These are phyloP conservation scores for Penicillium sp. DNA, from an alignment of 2,329 filamentous ascomycete species.

Conservation along the genomic window DNA sequence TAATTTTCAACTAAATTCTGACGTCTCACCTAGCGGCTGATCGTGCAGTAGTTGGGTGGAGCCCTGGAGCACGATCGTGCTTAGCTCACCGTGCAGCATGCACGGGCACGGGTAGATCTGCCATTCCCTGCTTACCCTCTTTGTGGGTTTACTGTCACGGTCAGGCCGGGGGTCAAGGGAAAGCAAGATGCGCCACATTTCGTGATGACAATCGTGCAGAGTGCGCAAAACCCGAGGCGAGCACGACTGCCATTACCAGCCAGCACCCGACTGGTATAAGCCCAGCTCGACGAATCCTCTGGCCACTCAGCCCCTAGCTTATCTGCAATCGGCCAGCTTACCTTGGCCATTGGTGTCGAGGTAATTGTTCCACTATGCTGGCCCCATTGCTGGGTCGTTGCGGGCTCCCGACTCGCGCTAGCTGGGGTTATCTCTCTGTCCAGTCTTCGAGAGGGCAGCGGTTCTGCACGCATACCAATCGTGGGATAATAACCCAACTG, in stretches of 20 bases:
- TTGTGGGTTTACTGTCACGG: neutral
- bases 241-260: neutral
- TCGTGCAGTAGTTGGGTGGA: neutral
- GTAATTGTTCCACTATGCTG: neutral
- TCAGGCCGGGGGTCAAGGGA: neutral
- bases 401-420: neutral
- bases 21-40: neutral
- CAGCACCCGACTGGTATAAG: neutral
- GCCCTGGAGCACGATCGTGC: neutral
- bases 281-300: neutral
- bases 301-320: neutral
- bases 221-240: neutral
- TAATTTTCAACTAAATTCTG: neutral
- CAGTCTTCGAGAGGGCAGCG: neutral
- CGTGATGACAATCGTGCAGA: neutral
- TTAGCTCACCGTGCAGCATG: constrained; percentile 1
- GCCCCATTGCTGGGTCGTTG: neutral
- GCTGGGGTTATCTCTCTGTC: neutral
- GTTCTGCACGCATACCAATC: neutral
- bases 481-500: neutral
- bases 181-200: neutral
- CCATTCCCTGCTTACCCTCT: neutral
- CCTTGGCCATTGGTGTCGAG: neutral
- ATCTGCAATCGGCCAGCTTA: neutral
- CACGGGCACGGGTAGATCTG: neutral